Evolutionary conservation across 805 yeast genomes (phyloP), one percentile per base, ranked within the genome.

Genomic region (Nakazawaea holstii): DNA sequence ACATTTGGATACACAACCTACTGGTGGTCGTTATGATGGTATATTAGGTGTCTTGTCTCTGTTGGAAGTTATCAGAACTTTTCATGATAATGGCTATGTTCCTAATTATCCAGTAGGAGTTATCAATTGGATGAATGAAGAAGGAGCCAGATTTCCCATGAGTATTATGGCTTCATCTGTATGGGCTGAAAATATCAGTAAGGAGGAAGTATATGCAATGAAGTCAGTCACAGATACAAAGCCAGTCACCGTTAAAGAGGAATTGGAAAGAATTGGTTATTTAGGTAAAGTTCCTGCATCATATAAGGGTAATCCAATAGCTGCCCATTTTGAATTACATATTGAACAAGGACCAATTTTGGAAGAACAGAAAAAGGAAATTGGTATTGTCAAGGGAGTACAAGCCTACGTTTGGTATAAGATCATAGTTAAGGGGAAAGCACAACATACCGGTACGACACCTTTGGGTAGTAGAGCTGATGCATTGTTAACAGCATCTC

Each of bases 1-100:
- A 0, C 90, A 84, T 61, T 64, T 84, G 49, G 91, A 84, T 55
- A 84, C 91, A 0, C 90, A 84, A 62, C 90, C 90, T 29, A 80
- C 83, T 7, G 91, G 90, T 35, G 90, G 91, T 9, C 69, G 87
- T 50, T 84, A 83, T 55, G 91, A 84, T 57, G 91, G 90, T 40
- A 78, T 84, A 35, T 69, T 72, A 33, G 91, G 91, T 15, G 89
- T 84, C 5, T 65, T 82, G 39, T 64, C 83, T 8, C 89, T 87
- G 1, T 64, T 84, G 40, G 88, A 84, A 61, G 80, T 84, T 5
- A 62, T 84, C 54, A 67, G 87, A 51, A 82, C 88, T 4, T 64
- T 84, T 57, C 76, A 79, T 49, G 87, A 79, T 14, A 77, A 79
- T 59, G 66, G 70, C 38, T 73, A 65, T 55, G 69, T 67, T 9